Conservation (phyloP, 768 basidiomycete species). For the Pleurotus cornucopiae region DNA sequence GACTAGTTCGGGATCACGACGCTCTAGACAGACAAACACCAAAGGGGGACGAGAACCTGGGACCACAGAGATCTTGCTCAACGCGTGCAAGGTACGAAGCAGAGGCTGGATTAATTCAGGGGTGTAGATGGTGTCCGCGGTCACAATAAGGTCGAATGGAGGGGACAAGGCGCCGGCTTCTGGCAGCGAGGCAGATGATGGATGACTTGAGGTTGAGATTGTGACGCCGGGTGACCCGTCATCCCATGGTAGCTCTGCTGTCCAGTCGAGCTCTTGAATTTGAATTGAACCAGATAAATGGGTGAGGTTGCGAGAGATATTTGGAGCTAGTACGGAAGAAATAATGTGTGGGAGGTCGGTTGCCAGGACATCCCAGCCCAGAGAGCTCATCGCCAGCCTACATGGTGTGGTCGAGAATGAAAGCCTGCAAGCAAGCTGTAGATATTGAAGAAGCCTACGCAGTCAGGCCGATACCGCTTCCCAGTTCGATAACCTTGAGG, state of each 20-base stretch:
- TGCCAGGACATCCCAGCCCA: conserved; percentile 73
- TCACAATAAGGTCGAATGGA: conserved; percentile 73
- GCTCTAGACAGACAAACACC: conserved; percentile 67
- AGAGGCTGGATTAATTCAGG: conserved; percentile 61
- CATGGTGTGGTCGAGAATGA: background rate
- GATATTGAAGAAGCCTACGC: conserved; percentile 42
- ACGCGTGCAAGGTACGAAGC: conserved; percentile 57
- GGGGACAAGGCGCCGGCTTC: conserved; percentile 31
- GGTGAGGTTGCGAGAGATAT: conserved; percentile 52
- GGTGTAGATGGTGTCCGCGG: conserved; percentile 81
- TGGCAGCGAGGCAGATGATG: conserved; percentile 11
- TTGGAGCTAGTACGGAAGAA: conserved; percentile 53
- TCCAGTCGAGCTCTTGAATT: conserved; percentile 72
- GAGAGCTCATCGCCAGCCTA: conserved; percentile 61
- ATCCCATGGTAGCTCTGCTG: conserved; percentile 35
- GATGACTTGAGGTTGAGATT: conserved; percentile 24
- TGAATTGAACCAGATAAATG: conserved; percentile 42
- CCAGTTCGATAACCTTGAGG: conserved; percentile 64
- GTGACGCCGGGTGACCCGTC: conserved; percentile 53
- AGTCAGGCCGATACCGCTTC: conserved; percentile 78
- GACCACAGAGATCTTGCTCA: conserved; percentile 37
- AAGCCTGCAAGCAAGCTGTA: conserved; percentile 1
- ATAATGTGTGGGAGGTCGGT: conserved; percentile 72
- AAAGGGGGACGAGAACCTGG: conserved; percentile 36
- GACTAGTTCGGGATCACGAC: conserved; percentile 67